Base-by-base conservation (phyloP, 345 rosid species). In the Salix brachista region DNA sequence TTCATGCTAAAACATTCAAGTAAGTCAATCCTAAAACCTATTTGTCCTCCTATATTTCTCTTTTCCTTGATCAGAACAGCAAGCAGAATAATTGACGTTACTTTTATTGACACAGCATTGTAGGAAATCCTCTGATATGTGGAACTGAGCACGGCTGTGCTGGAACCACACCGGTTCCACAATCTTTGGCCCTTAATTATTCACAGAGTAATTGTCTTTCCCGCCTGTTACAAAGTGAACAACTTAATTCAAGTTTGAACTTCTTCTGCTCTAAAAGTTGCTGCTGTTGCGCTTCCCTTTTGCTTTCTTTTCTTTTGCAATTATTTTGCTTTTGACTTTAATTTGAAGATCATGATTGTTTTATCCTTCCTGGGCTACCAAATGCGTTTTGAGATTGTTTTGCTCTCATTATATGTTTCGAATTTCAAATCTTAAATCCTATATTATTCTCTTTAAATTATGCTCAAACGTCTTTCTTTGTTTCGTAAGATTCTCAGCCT, bases 111-210 rank as follows among this genome's bases (percentile, higher is more conserved):
- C 69, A 76, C 89, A 96, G 97, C 85, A 87, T 92, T 41, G 83
- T 86, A 67, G 99, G 97, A n/a, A 93, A 96, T 78, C 88, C 96
- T 61, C 77, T 83, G 90, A 90, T 96, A 78, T 96, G 99, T 82
- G 88, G 89, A 80, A 80, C 84, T 52, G 92, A 86, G 80, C 76
- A 88, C 80, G 88, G 90, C 66, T 96, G 99, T 78, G 86, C 78
- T 73, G 87, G 89, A 76, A 85, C 88, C 69, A 78, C 86, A 44
- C 92, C 87, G 34, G 83, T 76, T 77, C 86, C 95, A 4, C 81
- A 80, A 69, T 77, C 90, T 58, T 41, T 85, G 30, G 69, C 86
- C 58, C 62, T 85, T 66, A 89, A 85, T 70, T 87, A 71, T 82
- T 79, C 92, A 58, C 91, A 82, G 84, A 79, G 98, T 88, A 88